A percentile compares a stretch with the other conserved stretches of the same genome.
Conservation (phyloP, 2,329 filamentous ascomycete species). For the Claviceps quebecensis region DNA sequence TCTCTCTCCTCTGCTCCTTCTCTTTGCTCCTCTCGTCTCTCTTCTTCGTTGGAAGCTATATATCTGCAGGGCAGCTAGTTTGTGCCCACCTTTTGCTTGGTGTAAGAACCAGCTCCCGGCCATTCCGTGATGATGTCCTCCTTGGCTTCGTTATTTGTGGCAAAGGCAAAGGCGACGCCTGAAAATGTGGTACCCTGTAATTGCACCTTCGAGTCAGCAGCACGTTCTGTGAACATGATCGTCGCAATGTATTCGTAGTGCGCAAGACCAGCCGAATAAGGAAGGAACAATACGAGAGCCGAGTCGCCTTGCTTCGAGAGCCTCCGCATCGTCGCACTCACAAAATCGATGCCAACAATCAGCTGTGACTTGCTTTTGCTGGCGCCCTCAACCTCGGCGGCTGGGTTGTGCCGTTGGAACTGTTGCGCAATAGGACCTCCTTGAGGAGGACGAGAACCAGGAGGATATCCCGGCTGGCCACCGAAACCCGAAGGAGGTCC, state of each 20-base stretch:
- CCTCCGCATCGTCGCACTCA: slow-evolving; percentile 30
- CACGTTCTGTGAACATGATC: background rate
- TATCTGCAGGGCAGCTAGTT: background rate
- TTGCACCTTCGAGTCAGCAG: slow-evolving; percentile 4
- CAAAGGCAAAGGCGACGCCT: slow-evolving; percentile 91
- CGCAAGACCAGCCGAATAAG: background rate
- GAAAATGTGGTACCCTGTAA: slow-evolving; percentile 88
- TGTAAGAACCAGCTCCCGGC: slow-evolving; percentile 93
- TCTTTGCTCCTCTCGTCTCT: background rate
- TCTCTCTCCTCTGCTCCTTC: background rate
- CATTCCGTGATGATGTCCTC: slow-evolving; percentile 99
- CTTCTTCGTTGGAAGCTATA: background rate
- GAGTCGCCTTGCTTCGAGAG: background rate
- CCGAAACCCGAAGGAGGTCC: slow-evolving; percentile 29
- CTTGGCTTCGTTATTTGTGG: slow-evolving; percentile 92
- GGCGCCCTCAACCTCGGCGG: slow-evolving; percentile 71
- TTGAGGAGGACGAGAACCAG: slow-evolving; percentile 26
- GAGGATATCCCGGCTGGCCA: slow-evolving; percentile 32
- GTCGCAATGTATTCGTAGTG: background rate
- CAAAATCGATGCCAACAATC: slow-evolving; percentile 98
- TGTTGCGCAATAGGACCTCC: slow-evolving; percentile 26
- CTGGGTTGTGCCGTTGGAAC: slow-evolving; percentile 28
- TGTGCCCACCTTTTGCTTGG: slow-evolving; percentile 79
- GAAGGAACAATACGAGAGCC: background rate
- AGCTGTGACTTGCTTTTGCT: slow-evolving; percentile 89